phyloP scores from a whole-genome alignment of 78 protist species.

The Thecamonas trahens region DNA sequence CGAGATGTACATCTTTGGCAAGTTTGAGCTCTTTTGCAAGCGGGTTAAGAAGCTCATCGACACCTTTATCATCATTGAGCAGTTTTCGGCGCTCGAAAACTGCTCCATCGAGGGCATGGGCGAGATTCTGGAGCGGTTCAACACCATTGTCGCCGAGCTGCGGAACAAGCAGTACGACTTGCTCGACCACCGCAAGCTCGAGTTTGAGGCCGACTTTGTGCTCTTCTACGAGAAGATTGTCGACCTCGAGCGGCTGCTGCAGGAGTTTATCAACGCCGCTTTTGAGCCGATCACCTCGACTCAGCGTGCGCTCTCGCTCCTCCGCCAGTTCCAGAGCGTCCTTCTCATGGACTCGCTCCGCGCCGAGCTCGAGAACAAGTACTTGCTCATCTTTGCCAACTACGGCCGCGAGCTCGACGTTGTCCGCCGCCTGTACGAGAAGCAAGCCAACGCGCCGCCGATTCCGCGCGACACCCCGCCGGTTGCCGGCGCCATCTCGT shows the following conservation, averaged over 20 bases:
- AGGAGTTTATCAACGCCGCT: constrained; percentile 39
- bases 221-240: constrained; percentile 31
- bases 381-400: constrained; percentile 49
- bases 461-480: constrained; percentile 74
- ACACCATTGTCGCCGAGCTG: constrained; percentile 22
- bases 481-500: constrained; percentile 58
- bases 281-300: constrained; percentile 44
- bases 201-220: constrained; percentile 64
- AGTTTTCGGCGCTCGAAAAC: constrained; percentile 29
- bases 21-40: constrained; percentile 60
- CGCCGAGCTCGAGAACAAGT: constrained; percentile 48
- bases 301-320: constrained; percentile 34
- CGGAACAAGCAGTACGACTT: constrained; percentile 59
- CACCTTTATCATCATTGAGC: constrained; percentile 45
- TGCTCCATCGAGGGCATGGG: constrained; percentile 52
- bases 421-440: constrained; percentile 54
- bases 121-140: constrained; percentile 13
- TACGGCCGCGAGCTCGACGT: constrained; percentile 59
- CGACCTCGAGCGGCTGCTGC: constrained; percentile 45
- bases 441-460: constrained; percentile 48
- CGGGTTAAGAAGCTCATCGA: constrained; percentile 59
- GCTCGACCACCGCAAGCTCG: constrained; percentile 32
- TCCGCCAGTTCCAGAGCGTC: constrained; percentile 51
- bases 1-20: constrained; percentile 60
- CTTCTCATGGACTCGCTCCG: constrained; percentile 32